Evolutionary conservation across 1,284 basidiomycete genomes (phyloP), one percentile per base, ranked within the genome.

Genomic region (Apiotrichum akiyoshidainum): DNA sequence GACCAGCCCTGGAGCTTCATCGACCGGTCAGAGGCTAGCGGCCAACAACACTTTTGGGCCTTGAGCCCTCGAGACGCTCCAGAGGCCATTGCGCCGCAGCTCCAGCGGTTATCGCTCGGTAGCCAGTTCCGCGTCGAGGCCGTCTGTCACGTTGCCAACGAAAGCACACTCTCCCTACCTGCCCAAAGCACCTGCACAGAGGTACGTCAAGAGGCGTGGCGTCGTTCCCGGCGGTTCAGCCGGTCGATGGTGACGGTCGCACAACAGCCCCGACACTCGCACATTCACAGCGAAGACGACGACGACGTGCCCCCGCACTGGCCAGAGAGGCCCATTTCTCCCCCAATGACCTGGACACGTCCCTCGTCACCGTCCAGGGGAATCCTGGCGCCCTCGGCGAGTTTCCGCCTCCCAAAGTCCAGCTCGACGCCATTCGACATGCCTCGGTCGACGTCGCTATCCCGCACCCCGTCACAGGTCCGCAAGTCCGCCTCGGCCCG

Each of bases 1-100:
- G 65, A 67, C 42, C 69, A 75, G 46, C 72, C 66, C 11, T 76
- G 74, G 74, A 66, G 65, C 17, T 44, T 65, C 16, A 61, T 61
- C 48, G 54, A 51, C 40, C 63, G 33, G 47, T 40, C 50, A 35
- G 46, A 54, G n/a, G 54, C 40, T 21, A 39, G 44, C 7, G 46
- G 53, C 35, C 40, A 54, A 17, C 58, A 7, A 16, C 35, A 56
- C 41, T 53, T 64, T 41, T 68, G 63, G 67, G 62, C 61, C 9
- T 58, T 57, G 47, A 54, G 58, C 31, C 48, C 26, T n/a, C 35
- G 17, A 16, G 6, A 26, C 14, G 11, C 51, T 9, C 17, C 33
- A 34, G 46, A 47, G 8, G 6, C 31, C 33, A 35, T 5, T 11
- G 19, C 48, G 16, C 61, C 61, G 2, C 61, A 63, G 41, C 34